phyloP scores from a whole-genome alignment of 495 filamentous ascomycete genomes.

The Tuber magnatum region DNA sequence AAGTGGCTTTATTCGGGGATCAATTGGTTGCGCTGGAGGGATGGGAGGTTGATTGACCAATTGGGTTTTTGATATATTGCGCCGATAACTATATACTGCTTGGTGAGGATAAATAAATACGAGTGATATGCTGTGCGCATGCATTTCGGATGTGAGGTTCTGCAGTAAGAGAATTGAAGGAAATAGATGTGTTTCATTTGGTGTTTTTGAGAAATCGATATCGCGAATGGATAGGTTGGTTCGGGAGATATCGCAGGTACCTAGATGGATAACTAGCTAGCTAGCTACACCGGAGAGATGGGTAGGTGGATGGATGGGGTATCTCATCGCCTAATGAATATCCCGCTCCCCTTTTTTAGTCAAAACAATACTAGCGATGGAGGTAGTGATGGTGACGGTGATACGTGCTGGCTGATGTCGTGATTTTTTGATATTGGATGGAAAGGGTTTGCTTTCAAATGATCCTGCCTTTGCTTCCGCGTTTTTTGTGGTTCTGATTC shows the following conservation, averaged over 20 bases:
- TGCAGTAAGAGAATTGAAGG: not conserved
- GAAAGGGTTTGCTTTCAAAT: not conserved
- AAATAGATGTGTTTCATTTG: not conserved
- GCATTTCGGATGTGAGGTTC: not conserved
- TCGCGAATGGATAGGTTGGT: not conserved
- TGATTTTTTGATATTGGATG: not conserved
- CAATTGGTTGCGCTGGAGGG: not conserved
- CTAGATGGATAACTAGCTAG: not conserved
- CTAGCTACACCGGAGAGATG: not conserved
- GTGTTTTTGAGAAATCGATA: not conserved
- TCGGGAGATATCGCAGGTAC: not conserved
- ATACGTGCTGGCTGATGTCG: not conserved
- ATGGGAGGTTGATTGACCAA: not conserved
- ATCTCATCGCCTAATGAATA: not conserved
- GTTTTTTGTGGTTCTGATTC: not conserved
- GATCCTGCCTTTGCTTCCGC: not conserved
- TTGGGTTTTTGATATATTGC: not conserved
- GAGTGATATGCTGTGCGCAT: constrained; percentile 2
- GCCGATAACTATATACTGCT: not conserved
- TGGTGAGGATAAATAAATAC: not conserved
- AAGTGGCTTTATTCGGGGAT: not conserved
- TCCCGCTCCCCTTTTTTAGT: not conserved
- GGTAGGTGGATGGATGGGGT: not conserved
- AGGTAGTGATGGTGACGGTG: not conserved
- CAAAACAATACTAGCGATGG: not conserved